Percentiles rank a stretch among this genome's conserved stretches.
phyloP scores from a whole-genome alignment of 2,329 filamentous ascomycete species.

The Penicillium hordei region DNA sequence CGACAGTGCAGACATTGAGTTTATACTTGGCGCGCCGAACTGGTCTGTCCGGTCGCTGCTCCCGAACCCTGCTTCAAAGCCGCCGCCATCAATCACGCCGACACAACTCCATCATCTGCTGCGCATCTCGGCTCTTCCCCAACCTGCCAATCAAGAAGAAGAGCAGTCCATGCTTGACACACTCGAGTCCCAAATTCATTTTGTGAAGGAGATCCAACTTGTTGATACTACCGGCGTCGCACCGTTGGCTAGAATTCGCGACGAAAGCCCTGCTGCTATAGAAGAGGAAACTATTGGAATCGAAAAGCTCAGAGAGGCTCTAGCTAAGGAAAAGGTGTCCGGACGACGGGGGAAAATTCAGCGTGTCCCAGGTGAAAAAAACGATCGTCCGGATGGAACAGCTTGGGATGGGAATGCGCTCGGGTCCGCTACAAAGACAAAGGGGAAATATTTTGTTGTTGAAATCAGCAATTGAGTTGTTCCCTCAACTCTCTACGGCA shows the following conservation, averaged over 20 bases:
- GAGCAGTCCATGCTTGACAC: conserved; percentile 71
- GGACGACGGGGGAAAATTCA: conserved; percentile 51
- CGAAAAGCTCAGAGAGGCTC: conserved; percentile 37
- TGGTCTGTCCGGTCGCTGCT: conserved; percentile 83
- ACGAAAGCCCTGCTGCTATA: conserved; percentile 55
- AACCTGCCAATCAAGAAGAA: conserved; percentile 61
- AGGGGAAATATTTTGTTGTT: conserved; percentile 75
- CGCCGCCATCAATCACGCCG: conserved; percentile 54
- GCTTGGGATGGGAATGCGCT: conserved; percentile 71
- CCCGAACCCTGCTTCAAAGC: conserved; percentile 44
- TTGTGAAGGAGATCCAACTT: conserved; percentile 80
- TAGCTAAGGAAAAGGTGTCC: conserved; percentile 43
- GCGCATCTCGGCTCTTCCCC: conserved; percentile 81
- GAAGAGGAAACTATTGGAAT: conserved; percentile 43
- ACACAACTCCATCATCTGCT: conserved; percentile 78
- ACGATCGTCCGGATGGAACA: conserved; percentile 43
- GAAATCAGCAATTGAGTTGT: conserved; percentile 42
- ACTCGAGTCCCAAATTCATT: conserved; percentile 79
- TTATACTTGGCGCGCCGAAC: conserved; percentile 66
- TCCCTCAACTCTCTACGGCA: neutral
- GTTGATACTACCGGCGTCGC: conserved; percentile 72
- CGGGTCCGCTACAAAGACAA: conserved; percentile 62
- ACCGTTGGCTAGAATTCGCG: conserved; percentile 75
- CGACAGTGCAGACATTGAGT: conserved; percentile 32
- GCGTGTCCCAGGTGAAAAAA: conserved; percentile 33